Evolutionary conservation across 176 grass and related monocot genomes (phyloP).

Genomic region (Poa pratensis): DNA sequence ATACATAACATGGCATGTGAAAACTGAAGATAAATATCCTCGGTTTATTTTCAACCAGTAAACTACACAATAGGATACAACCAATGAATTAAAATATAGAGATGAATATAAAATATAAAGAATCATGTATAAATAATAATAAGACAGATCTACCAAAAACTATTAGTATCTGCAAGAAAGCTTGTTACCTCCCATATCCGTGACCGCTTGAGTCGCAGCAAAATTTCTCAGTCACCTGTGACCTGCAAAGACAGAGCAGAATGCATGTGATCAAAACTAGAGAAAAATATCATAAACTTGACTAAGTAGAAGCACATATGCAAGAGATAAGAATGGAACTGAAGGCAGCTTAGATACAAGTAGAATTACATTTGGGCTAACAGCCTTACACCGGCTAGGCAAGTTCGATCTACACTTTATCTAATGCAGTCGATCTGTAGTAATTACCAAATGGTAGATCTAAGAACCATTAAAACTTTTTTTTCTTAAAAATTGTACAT

Average conservation of each 20-base stretch:
- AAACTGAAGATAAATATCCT: background rate
- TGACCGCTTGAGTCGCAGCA: constrained; percentile 1
- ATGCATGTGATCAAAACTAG: background rate
- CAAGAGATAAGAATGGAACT: too few species aligned
- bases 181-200: background rate
- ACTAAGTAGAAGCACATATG: background rate
- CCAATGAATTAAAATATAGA: background rate
- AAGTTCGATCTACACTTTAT: background rate
- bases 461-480: background rate
- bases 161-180: background rate
- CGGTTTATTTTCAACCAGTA: background rate
- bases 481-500: background rate
- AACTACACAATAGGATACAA: background rate
- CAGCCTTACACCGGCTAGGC: background rate
- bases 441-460: background rate
- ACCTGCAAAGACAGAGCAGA: background rate
- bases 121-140: background rate
- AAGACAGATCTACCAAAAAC: background rate
- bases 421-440: background rate
- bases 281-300: background rate
- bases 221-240: constrained; percentile 14
- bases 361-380: background rate
- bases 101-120: background rate
- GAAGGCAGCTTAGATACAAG: too few species aligned
- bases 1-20: background rate